Base-by-base conservation (phyloP, 495 filamentous ascomycete species). In the Penicillium angulare region DNA sequence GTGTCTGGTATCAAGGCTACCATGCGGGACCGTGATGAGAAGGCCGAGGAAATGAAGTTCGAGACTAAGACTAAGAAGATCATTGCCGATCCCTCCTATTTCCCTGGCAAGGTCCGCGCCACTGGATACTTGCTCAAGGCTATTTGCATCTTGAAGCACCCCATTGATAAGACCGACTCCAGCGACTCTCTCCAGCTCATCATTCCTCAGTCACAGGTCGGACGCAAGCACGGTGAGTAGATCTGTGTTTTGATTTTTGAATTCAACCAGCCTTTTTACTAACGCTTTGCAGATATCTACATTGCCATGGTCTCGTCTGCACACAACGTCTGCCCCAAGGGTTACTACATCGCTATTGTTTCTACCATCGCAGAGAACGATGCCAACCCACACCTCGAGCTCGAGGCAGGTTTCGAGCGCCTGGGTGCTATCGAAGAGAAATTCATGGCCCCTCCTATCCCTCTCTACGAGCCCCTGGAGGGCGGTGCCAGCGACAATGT, bases 261-360 rank as follows among this genome's bases (percentile, higher is more conserved):
- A 16, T 5, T 26, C 22, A 41, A 17, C 13, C 1, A 31, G 33
- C 52, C 20, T 7, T 1, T 32, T 27, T 18, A 39, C 69, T 78
- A 49, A 75, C 54, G 13, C 1, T 7, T 22, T 34, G 1, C 57
- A 93, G 91, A 99, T 71, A 95, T 99, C 68, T 99, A 99, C 77
- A 90, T 99, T 66, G 92, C 95, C 40, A 84, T 93, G 64, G 92
- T 99, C 55, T 96, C 91, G 7, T 88, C 90, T 22, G 89, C 92
- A 7, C 95, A 97, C 78, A 97, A 95, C 65, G 95, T 97, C 59
- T 97, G 95, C 76, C 93, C 95, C 47, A 96, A 96, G 79, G 93
- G 92, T 34, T 97, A 97, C 81, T 97, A 95, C 76, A 90, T 99
- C 58, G 95, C 93, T 52, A 97, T 96, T 58, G 91, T 99, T 45